These are phyloP conservation scores for Mycena galopus DNA, from an alignment of 768 basidiomycete genomes.

Conservation along the genomic window DNA sequence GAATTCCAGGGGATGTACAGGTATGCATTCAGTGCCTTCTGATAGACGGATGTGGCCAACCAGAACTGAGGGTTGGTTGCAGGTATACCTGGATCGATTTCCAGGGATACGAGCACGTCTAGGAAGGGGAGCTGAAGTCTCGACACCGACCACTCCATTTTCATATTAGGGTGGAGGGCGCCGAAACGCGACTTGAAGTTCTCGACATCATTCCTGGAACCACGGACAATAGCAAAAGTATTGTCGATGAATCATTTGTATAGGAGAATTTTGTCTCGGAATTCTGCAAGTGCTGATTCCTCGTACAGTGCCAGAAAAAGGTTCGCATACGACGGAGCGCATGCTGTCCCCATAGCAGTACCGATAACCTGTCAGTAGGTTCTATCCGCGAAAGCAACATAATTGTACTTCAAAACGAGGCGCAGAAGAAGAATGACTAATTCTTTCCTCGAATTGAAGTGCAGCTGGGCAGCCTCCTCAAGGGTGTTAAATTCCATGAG, in stretches of 20 bases:
- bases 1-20: no score
- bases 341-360: constrained; percentile 33
- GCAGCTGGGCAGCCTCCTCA: background rate
- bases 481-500: background rate
- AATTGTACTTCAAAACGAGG: no score
- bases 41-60: no score
- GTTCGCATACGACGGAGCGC: constrained; percentile 34
- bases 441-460: background rate
- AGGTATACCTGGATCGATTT: background rate
- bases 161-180: constrained; percentile 5
- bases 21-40: no score
- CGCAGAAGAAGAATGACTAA: constrained; percentile 30
- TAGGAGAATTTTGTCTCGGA: constrained; percentile 13
- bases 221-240: constrained; percentile 27
- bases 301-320: constrained; percentile 33
- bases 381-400: constrained; percentile 23
- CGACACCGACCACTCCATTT: constrained; percentile 4
- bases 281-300: constrained; percentile 17
- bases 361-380: constrained; percentile 29
- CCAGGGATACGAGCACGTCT: constrained; percentile 27
- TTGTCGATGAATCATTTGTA: constrained; percentile 32
- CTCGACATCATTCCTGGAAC: constrained; percentile 20
- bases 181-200: constrained; percentile 29
- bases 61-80: no score
- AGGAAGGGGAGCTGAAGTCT: constrained; percentile 27